Percentiles rank a stretch among this genome's conserved stretches.
phyloP scores from a whole-genome alignment of 441 rosid species.

The Euphorbia celastroides region DNA sequence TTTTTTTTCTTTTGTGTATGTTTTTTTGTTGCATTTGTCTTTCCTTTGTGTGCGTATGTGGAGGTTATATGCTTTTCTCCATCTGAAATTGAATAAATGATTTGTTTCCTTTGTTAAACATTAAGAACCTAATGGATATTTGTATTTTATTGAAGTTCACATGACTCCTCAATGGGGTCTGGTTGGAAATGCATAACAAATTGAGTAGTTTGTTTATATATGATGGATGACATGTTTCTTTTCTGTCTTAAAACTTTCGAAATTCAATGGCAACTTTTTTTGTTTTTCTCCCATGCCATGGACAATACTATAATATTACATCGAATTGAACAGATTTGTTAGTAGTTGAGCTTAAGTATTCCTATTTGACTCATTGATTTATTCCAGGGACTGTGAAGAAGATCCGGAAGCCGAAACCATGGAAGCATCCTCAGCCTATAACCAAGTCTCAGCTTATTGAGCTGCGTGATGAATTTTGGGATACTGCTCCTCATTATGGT shows the following conservation, averaged over 20 bases:
- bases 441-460: slow-evolving; percentile 69
- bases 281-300: background rate
- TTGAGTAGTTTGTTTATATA: no score
- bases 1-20: background rate
- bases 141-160: background rate
- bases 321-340: background rate
- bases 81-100: background rate
- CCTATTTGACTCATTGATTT: slow-evolving; percentile 11
- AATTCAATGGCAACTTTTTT: background rate
- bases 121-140: background rate
- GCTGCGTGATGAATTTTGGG: slow-evolving; percentile 95
- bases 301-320: background rate
- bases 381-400: slow-evolving; percentile 51
- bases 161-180: background rate
- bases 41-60: no score
- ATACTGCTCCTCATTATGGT: slow-evolving; percentile 94
- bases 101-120: background rate
- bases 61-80: background rate
- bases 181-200: background rate
- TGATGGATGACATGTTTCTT: background rate
- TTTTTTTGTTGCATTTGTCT: background rate
- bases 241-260: background rate
- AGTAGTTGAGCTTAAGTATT: background rate
- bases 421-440: slow-evolving; percentile 80
- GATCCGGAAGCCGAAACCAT: slow-evolving; percentile 76